A percentile compares a stretch with the other conserved stretches of the same genome.
These are phyloP conservation scores for Microcos paniculata DNA, from an alignment of 345 rosid genomes.

Conservation along the genomic window DNA sequence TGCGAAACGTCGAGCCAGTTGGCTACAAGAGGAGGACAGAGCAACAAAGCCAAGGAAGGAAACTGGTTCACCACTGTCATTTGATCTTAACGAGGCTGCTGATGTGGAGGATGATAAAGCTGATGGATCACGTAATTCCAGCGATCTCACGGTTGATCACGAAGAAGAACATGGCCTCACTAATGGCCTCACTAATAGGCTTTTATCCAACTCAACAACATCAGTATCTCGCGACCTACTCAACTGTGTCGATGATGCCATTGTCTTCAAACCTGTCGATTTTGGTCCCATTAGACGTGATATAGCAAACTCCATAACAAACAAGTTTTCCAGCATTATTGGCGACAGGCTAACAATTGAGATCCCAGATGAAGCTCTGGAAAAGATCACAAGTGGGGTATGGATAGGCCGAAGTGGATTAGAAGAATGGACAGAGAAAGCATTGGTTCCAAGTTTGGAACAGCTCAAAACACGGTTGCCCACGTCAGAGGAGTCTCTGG, in stretches of 20 bases:
- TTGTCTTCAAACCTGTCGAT: constrained; percentile 76
- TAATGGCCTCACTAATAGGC: constrained; percentile 48
- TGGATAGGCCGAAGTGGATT: constrained; percentile 64
- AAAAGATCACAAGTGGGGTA: constrained; percentile 63
- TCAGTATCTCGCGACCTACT: constrained; percentile 51
- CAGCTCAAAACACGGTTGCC: constrained; percentile 47
- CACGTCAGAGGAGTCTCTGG: constrained; percentile 28
- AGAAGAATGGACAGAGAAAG: constrained; percentile 83
- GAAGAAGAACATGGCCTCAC: constrained; percentile 61
- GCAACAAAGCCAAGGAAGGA: constrained; percentile 64
- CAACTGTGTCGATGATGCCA: constrained; percentile 48
- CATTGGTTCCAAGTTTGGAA: constrained; percentile 62
- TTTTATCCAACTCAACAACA: constrained; percentile 35
- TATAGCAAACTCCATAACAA: constrained; percentile 41
- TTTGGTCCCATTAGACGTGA: constrained; percentile 43
- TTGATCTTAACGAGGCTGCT: constrained; percentile 80
- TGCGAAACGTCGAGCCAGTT: constrained; percentile 69
- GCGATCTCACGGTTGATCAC: constrained; percentile 80
- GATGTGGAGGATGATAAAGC: constrained; percentile 60
- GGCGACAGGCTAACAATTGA: constrained; percentile 39
- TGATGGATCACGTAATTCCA: constrained; percentile 79
- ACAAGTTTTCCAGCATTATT: constrained; percentile 42
- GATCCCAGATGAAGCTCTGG: constrained; percentile 65
- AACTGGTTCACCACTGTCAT: constrained; percentile 35
- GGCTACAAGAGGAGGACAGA: constrained; percentile 55